Evolutionary conservation across 2,329 filamentous ascomycete species (phyloP).

Genomic region (Scytalidium sp.): DNA sequence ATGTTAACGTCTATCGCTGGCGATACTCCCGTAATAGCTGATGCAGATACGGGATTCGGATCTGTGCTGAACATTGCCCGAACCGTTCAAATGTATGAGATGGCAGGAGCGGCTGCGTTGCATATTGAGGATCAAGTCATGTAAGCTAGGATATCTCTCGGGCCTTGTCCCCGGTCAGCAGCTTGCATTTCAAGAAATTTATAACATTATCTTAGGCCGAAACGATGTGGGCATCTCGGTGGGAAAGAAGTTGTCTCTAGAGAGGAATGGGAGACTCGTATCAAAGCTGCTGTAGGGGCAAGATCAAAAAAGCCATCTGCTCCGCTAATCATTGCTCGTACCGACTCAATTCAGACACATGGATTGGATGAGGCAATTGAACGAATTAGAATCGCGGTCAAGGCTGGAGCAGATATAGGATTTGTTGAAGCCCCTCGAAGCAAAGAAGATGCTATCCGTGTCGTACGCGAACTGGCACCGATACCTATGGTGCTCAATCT

Average conservation of each 20-base stretch:
- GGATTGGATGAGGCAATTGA: constrained; percentile 54
- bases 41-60: constrained; percentile 51
- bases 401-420: constrained; percentile 54
- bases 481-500: constrained; percentile 36
- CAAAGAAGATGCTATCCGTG: constrained; percentile 42
- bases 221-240: constrained; percentile 60
- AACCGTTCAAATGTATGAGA: constrained; percentile 47
- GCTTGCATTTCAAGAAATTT: too few species aligned
- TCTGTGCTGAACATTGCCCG: constrained; percentile 48
- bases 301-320: constrained; percentile 46
- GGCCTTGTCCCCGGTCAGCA: too few species aligned
- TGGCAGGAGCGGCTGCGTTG: constrained; percentile 53
- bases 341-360: constrained; percentile 53
- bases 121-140: constrained; percentile 62
- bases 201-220: constrained; percentile 38
- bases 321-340: constrained; percentile 61
- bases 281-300: constrained; percentile 51
- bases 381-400: constrained; percentile 46
- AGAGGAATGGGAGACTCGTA: constrained; percentile 51
- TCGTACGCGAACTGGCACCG: constrained; percentile 39
- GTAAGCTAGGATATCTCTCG: constrained; percentile 31
- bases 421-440: constrained; percentile 56
- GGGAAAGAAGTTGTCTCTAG: constrained; percentile 56
- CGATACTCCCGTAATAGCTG: constrained; percentile 42
- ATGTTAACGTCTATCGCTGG: not conserved